Percentiles rank a stretch among this genome's conserved stretches.
phyloP scores from a whole-genome alignment of 2,329 filamentous ascomycete genomes.

The Madurella fahalii region DNA sequence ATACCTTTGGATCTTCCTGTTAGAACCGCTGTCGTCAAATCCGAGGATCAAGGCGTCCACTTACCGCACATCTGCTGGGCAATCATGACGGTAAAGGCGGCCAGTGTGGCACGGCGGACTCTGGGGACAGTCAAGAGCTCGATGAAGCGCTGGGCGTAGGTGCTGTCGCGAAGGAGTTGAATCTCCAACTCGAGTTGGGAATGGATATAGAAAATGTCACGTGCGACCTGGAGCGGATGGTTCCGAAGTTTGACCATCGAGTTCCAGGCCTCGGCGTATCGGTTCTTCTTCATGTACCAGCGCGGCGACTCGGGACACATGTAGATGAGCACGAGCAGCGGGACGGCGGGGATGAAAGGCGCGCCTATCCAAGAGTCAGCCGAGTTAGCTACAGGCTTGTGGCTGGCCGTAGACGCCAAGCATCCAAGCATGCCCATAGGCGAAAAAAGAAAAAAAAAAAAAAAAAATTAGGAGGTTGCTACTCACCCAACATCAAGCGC shows the following conservation, averaged over 20 bases:
- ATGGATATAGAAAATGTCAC: conserved; percentile 62
- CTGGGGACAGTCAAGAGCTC: conserved; percentile 67
- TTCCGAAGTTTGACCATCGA: conserved; percentile 51
- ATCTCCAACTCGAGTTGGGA: conserved; percentile 60
- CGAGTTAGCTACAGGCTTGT: conserved; percentile 20
- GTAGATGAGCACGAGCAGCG: conserved; percentile 57
- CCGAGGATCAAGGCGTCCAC: too few relatives aligned
- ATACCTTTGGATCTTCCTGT: conserved; percentile 14
- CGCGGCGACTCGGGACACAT: conserved; percentile 63
- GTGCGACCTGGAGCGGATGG: conserved; percentile 53
- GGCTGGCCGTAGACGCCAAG: too few relatives aligned
- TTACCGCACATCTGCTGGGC: conserved; percentile 64
- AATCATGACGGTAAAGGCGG: conserved; percentile 77
- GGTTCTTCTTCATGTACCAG: conserved; percentile 64
- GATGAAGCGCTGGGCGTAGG: conserved; percentile 58
- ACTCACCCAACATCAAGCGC: conserved; percentile 35
- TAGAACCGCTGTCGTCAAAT: too few relatives aligned
- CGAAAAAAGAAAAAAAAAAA: background rate
- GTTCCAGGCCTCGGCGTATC: conserved; percentile 56
- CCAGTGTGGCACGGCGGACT: conserved; percentile 67
- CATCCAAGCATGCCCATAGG: too few relatives aligned
- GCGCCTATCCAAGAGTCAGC: conserved; percentile 38
- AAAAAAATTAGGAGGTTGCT: too few relatives aligned
- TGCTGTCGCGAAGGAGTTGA: conserved; percentile 46
- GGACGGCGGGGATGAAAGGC: conserved; percentile 57